Evolutionary conservation across 2,329 filamentous ascomycete genomes (phyloP), one percentile per base, ranked within the genome.

Genomic region (Alternaria sp.): DNA sequence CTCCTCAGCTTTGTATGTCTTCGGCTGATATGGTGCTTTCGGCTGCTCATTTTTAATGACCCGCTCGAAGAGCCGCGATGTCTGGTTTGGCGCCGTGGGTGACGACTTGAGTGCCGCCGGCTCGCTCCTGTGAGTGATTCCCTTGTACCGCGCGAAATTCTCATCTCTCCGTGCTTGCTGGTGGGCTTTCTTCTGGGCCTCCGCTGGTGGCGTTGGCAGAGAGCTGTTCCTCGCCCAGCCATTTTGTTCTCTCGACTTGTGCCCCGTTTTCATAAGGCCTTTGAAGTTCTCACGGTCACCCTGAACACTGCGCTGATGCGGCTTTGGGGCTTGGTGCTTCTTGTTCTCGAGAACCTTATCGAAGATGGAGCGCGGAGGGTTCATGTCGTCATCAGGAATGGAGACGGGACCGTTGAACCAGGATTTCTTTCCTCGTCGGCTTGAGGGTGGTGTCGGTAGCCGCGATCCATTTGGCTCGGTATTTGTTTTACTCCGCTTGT

Each of bases 201-300:
- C 71, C 17, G 60, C 62, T 26, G 71, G 71, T 17, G 71, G 71
- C 40, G 71, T 71, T 30, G 70, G 70, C 13, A 73, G 61, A 57
- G 70, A 61, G 45, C 67, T 57, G 45, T 57, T 60, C 19, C 50
- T 67, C 9, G 43, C 43, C n/a, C 58, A 52, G 15, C 47, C 46
- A 43, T 32, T 63, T 7, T 56, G 45, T 25, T 59, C n/a, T 36
- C 26, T 50, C n/a, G 52, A 23, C 19, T 52, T 63, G 15, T 57
- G 58, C 10, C 59, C 47, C n/a, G 60, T 60, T 26, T 63, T 63
- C 52, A 69, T 64, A 5, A 67, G 62, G 7, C 60, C 52, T 21
- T 52, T 57, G 51, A 68, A 71, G 3, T 67, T 66, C 15, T 69
- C 61, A 10, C 59, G 59, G 12, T 67, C 65, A 5, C 59, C 59